Percentiles rank a stretch among this genome's conserved stretches.
phyloP scores from a whole-genome alignment of 805 yeast genomes.

The Alloascoidea hylecoeti region DNA sequence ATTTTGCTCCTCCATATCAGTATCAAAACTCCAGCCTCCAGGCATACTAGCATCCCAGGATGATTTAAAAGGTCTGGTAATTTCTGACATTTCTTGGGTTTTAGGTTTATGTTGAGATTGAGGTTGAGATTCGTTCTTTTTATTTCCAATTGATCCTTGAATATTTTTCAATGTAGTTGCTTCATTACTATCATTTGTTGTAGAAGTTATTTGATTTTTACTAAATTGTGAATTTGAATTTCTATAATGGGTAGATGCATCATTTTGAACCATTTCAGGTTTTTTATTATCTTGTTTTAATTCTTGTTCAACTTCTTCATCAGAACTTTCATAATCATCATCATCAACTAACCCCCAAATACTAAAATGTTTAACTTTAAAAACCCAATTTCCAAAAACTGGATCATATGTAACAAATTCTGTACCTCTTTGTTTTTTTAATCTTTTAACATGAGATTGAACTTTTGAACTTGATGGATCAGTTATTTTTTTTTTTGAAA shows the following conservation, averaged over 20 bases:
- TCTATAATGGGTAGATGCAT: too few relatives aligned
- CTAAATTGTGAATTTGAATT: too few relatives aligned
- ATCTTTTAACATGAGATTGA: constrained; percentile 27
- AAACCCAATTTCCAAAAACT: constrained; percentile 60
- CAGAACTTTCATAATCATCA: constrained; percentile 37
- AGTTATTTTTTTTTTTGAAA: constrained; percentile 44
- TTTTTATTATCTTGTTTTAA: constrained; percentile 12
- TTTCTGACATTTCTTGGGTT: constrained; percentile 21
- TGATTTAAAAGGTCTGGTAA: too few relatives aligned
- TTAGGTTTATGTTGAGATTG: constrained; percentile 3
- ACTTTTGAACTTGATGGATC: constrained; percentile 49
- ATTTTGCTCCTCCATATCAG: too few relatives aligned
- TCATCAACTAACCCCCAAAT: constrained; percentile 83
- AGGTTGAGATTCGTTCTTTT: constrained; percentile 5
- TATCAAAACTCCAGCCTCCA: not conserved
- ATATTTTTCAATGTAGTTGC: constrained; percentile 3
- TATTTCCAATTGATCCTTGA: constrained; percentile 2
- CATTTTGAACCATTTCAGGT: too few relatives aligned
- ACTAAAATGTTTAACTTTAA: constrained; percentile 82
- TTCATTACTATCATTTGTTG: constrained; percentile 14
- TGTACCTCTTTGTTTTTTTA: constrained; percentile 51
- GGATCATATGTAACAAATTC: constrained; percentile 73
- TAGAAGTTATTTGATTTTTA: too few relatives aligned
- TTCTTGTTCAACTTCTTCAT: constrained; percentile 22
- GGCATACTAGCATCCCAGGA: too few relatives aligned